phyloP scores from a whole-genome alignment of 2,329 filamentous ascomycete genomes.

The Mycosphaerella sp. region DNA sequence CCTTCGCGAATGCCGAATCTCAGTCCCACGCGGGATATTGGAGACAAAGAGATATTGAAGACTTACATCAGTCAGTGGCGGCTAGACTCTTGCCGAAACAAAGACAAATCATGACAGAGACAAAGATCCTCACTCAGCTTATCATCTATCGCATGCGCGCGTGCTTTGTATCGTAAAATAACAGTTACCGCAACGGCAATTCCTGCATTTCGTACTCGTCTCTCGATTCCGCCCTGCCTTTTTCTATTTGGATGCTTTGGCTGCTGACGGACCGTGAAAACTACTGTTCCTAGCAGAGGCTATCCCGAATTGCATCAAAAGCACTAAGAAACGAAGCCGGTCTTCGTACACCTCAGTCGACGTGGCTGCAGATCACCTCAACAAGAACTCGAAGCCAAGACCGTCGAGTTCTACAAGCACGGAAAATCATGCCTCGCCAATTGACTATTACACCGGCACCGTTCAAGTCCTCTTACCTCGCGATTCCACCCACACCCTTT shows the following conservation, averaged over 20 bases:
- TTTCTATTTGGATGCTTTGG: not conserved
- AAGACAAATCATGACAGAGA: slow-evolving; percentile 13
- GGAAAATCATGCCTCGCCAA: slow-evolving; percentile 25
- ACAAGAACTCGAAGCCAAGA: not conserved
- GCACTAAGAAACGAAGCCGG: slow-evolving; percentile 21
- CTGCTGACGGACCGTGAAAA: slow-evolving; percentile 17
- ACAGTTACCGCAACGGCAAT: not conserved
- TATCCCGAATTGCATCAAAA: not conserved
- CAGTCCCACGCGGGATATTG: not conserved
- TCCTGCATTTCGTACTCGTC: not conserved
- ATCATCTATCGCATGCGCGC: slow-evolving; percentile 2
- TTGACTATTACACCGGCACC: slow-evolving; percentile 36
- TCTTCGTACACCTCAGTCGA: slow-evolving; percentile 17
- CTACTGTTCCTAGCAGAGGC: slow-evolving; percentile 4
- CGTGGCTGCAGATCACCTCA: not conserved
- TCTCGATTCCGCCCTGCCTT: not conserved
- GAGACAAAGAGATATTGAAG: slow-evolving; percentile 7
- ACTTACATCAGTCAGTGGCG: slow-evolving; percentile 11
- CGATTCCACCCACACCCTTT: slow-evolving; percentile 43
- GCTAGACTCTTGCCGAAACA: slow-evolving; percentile 15
- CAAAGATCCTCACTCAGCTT: slow-evolving; percentile 13
- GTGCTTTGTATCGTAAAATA: slow-evolving; percentile 21
- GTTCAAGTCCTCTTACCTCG: slow-evolving; percentile 41
- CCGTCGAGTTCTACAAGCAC: not conserved
- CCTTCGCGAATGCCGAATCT: not conserved